These are phyloP conservation scores for Carpinus viminea DNA, from an alignment of 306 rosid genomes.

Conservation along the genomic window DNA sequence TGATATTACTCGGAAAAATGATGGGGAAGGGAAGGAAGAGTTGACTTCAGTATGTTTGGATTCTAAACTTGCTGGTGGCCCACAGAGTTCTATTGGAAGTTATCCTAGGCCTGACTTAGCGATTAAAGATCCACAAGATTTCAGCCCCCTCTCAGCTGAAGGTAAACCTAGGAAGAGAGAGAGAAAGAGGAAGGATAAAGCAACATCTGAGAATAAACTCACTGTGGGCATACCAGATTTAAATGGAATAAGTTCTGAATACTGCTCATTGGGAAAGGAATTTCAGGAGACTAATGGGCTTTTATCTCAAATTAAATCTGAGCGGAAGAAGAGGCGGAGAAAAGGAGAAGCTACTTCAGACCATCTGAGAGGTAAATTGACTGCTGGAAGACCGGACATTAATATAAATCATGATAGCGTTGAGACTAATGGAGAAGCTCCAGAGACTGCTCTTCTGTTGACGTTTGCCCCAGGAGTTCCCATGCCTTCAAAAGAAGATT, in stretches of 20 bases:
- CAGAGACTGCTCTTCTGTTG: slow-evolving; percentile 59
- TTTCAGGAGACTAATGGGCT: slow-evolving; percentile 31
- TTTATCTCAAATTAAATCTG: slow-evolving; percentile 36
- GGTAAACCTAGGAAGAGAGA: slow-evolving; percentile 17
- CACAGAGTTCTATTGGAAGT: slow-evolving; percentile 18
- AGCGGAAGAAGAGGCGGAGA: slow-evolving; percentile 39
- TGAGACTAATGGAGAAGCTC: slow-evolving; percentile 41
- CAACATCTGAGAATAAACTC: slow-evolving; percentile 25
- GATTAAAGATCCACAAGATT: slow-evolving; percentile 16
- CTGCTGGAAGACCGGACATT: slow-evolving; percentile 27
- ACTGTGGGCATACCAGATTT: slow-evolving; percentile 62
- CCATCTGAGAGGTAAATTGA: slow-evolving; percentile 25
- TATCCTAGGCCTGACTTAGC: slow-evolving; percentile 8
- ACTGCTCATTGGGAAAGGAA: slow-evolving; percentile 36
- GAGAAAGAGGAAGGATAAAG: slow-evolving; percentile 34
- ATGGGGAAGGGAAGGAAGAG: slow-evolving; percentile 23
- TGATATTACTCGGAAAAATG: slow-evolving; percentile 18
- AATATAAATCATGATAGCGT: slow-evolving; percentile 24
- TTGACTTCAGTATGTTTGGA: slow-evolving; percentile 21
- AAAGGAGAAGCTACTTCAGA: slow-evolving; percentile 32
- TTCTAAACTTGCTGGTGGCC: slow-evolving; percentile 20
- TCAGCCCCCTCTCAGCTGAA: slow-evolving; percentile 3
- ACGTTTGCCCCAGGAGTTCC: slow-evolving; percentile 55
- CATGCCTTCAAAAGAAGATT: slow-evolving; percentile 68
- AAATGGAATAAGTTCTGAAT: slow-evolving; percentile 50